Percentiles rank a stretch among this genome's conserved stretches.
Evolutionary conservation across 2,329 filamentous ascomycete species (phyloP).

Genomic region (Fusarium metavorans): DNA sequence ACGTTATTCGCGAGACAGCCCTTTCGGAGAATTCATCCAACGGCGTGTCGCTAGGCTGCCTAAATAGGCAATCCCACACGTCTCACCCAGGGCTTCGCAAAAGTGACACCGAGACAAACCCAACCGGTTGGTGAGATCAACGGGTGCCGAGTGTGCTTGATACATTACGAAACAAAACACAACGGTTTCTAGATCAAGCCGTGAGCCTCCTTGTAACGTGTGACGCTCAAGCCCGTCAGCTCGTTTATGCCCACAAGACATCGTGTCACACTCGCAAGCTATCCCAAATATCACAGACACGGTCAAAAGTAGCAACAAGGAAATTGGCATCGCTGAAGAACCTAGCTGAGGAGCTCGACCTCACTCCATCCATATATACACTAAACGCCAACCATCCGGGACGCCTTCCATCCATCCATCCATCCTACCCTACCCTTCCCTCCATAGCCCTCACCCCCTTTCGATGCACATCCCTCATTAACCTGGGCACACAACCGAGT

Average conservation of each 20-base stretch:
- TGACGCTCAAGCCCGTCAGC: background rate
- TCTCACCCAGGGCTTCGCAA: background rate
- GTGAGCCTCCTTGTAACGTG: background rate
- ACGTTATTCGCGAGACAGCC: background rate
- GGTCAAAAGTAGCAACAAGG: constrained; percentile 22
- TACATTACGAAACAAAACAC: background rate
- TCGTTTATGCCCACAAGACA: background rate
- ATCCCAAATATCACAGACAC: background rate
- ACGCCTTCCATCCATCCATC: constrained; percentile 31
- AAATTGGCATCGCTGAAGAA: constrained; percentile 41
- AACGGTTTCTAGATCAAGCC: background rate
- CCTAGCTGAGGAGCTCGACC: constrained; percentile 36
- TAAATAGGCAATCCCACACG: background rate
- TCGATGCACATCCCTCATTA: constrained; percentile 34
- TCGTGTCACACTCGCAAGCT: background rate
- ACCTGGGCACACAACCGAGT: constrained; percentile 27
- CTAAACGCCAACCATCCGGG: constrained; percentile 37
- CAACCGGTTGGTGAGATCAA: background rate
- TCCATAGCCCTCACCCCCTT: constrained; percentile 29
- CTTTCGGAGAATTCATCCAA: constrained; percentile 1
- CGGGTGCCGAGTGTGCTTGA: background rate
- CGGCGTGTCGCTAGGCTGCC: background rate
- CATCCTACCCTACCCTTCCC: constrained; percentile 20
- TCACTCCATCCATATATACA: constrained; percentile 42
- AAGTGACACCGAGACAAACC: background rate